These are phyloP conservation scores for Uncinocarpus reesii DNA, from an alignment of 2,329 filamentous ascomycete species.

Conservation along the genomic window DNA sequence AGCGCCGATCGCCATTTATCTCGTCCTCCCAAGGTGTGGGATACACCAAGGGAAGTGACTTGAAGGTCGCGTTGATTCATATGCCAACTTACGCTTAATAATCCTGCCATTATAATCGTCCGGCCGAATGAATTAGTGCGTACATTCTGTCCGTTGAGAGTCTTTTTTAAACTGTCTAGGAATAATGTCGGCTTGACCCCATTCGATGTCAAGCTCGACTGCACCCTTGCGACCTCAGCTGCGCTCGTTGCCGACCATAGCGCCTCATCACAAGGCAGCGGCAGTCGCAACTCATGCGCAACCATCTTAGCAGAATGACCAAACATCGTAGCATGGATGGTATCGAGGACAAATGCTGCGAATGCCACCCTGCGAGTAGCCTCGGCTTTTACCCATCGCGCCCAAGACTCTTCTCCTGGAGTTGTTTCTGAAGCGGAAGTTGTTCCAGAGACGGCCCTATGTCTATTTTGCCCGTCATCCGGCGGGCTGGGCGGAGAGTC, in stretches of 20 bases:
- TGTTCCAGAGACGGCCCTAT: constrained; percentile 29
- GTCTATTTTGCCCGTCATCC: constrained; percentile 45
- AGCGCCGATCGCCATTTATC: constrained; percentile 85
- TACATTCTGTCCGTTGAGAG: constrained; percentile 73
- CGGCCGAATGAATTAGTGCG: constrained; percentile 88
- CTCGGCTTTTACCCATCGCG: constrained; percentile 90
- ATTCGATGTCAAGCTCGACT: constrained; percentile 67
- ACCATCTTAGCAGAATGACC: constrained; percentile 96
- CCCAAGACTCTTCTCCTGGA: constrained; percentile 79
- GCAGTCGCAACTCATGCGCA: constrained; percentile 84
- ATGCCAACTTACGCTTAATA: constrained; percentile 91
- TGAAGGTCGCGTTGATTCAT: constrained; percentile 95
- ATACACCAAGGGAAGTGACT: constrained; percentile 74
- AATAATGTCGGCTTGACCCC: constrained; percentile 77
- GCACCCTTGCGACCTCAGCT: constrained; percentile 72
- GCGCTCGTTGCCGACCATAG: constrained; percentile 86
- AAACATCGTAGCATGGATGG: constrained; percentile 95
- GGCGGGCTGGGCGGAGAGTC: constrained; percentile 72
- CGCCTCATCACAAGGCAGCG: constrained; percentile 82
- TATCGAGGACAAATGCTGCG: constrained; percentile 89
- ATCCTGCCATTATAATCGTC: constrained; percentile 83
- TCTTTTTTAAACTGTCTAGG: constrained; percentile 81
- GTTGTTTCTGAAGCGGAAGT: constrained; percentile 43
- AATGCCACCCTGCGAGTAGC: constrained; percentile 83
- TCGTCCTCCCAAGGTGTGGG: constrained; percentile 68